Conservation (phyloP, 495 filamentous ascomycete species). For the Thozetella sp. region DNA sequence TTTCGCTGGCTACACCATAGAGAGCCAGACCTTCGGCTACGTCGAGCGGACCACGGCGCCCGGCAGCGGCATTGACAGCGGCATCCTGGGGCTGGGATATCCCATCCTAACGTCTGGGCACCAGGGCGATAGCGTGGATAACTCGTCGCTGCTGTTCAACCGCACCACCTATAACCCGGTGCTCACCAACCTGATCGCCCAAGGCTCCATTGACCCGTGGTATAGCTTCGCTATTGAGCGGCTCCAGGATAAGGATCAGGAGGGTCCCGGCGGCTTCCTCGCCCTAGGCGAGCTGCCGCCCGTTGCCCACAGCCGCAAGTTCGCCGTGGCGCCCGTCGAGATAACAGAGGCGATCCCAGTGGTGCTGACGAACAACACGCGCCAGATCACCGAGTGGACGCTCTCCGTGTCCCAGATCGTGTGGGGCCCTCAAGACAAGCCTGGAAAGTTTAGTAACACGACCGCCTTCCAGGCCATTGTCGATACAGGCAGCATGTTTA, state of each 20-base stretch:
- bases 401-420: neutral
- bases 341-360: slow-evolving; percentile 5
- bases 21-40: slow-evolving; percentile 32
- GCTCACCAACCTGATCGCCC: slow-evolving; percentile 45
- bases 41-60: neutral
- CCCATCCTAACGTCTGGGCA: slow-evolving; percentile 29
- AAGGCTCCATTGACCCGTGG: slow-evolving; percentile 43
- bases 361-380: slow-evolving; percentile 6
- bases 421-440: slow-evolving; percentile 6
- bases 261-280: slow-evolving; percentile 21
- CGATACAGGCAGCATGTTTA: slow-evolving; percentile 29
- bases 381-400: slow-evolving; percentile 8
- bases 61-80: slow-evolving; percentile 29
- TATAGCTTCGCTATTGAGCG: slow-evolving; percentile 43
- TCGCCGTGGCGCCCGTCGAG: slow-evolving; percentile 13
- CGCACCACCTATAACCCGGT: slow-evolving; percentile 42
- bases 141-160: slow-evolving; percentile 18
- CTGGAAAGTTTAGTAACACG: neutral
- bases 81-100: slow-evolving; percentile 57
- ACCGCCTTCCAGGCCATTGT: slow-evolving; percentile 20
- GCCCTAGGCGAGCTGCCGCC: slow-evolving; percentile 45
- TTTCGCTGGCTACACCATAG: slow-evolving; percentile 44
- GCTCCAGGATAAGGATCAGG: neutral
- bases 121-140: slow-evolving; percentile 17
- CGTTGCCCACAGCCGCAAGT: slow-evolving; percentile 9